Evolutionary conservation across 2,329 filamentous ascomycete species (phyloP), one percentile per base, ranked within the genome.

Genomic region (Pseudogymnoascus sp.): DNA sequence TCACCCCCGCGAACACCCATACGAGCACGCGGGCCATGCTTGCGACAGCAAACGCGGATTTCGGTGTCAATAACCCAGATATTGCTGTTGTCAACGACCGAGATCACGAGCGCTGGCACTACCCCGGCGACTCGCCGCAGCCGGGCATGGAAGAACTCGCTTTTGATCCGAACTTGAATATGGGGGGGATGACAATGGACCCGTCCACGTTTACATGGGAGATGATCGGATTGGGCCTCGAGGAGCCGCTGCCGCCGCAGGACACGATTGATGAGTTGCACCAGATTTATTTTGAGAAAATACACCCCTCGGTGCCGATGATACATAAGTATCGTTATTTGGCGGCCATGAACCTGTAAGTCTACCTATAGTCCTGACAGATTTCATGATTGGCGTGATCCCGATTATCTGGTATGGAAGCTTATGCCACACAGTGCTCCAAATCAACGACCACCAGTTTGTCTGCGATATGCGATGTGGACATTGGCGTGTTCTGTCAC

Each of bases 381-480:
- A 41, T 16, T 55, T 41, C 25, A 23, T 58, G 11, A 12, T 6
- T 25, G 23, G 60, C 23, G 60, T 39, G 23, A 16, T 55, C 61
- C 33, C 61, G 30, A 62, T 60, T 55, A 2, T 5, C 19, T 38
- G 11, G 23, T 28, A 14, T 30, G 14, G 23, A 52, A 16, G 59
- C 33, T 59, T 64, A 64, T 41, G 22, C 62, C 60, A 36, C 60
- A 36, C 64, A 87, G 84, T 61, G 85, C 91, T n/a, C 91, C 91
- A 16, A 86, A 86, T 65, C 87, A 92, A 78, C 85, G 93, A 25
- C 93, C 94, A 1, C 91, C 93, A 0, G 86, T 96, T 30, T 91
- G 89, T 67, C 77, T 99, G 59, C 86, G 94, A 68, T 99, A 99
- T 76, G 91, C 90, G 62, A 95, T 97, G 81, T 97, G 93, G 93